Conservation (phyloP, 2,329 filamentous ascomycete species). For the Neoascochyta sp. region DNA sequence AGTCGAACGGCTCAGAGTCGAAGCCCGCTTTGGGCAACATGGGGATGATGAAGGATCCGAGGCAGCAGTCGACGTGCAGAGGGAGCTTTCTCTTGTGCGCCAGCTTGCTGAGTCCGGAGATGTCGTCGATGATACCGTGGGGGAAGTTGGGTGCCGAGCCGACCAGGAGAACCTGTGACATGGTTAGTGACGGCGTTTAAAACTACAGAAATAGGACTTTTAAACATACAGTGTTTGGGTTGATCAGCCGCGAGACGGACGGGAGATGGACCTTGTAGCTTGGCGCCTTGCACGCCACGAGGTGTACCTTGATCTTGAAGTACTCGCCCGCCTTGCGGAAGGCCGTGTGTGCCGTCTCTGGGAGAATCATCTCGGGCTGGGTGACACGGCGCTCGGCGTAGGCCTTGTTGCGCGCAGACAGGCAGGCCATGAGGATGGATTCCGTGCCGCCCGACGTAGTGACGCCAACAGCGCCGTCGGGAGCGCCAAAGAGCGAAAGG, state of each 20-base stretch:
- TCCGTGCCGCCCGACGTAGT: conserved; percentile 93
- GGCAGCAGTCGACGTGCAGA: conserved; percentile 94
- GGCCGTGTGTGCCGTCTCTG: conserved; percentile 89
- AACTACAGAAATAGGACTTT: no score
- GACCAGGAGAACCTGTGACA: conserved; percentile 80
- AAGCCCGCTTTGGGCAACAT: conserved; percentile 93
- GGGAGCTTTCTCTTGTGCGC: conserved; percentile 76
- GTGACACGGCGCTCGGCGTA: conserved; percentile 80
- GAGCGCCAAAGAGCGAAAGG: conserved; percentile 81
- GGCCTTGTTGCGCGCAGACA: conserved; percentile 86
- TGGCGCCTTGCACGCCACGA: conserved; percentile 82
- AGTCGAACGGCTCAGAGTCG: conserved; percentile 84
- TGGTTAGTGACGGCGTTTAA: no score
- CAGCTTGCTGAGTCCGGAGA: conserved; percentile 75
- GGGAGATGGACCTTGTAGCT: conserved; percentile 77
- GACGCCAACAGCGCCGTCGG: conserved; percentile 78
- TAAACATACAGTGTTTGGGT: conserved; percentile 93
- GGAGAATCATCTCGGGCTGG: conserved; percentile 96
- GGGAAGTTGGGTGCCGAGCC: conserved; percentile 97
- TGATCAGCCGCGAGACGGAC: conserved; percentile 78
- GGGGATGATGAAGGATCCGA: conserved; percentile 91
- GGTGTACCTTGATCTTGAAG: conserved; percentile 93
- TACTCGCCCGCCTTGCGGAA: conserved; percentile 95
- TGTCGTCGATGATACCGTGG: conserved; percentile 96
- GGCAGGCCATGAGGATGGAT: conserved; percentile 92